A percentile compares a stretch with the other conserved stretches of the same genome.
Conservation (phyloP, 2,329 filamentous ascomycete genomes). For the Penicillium frequentans region DNA sequence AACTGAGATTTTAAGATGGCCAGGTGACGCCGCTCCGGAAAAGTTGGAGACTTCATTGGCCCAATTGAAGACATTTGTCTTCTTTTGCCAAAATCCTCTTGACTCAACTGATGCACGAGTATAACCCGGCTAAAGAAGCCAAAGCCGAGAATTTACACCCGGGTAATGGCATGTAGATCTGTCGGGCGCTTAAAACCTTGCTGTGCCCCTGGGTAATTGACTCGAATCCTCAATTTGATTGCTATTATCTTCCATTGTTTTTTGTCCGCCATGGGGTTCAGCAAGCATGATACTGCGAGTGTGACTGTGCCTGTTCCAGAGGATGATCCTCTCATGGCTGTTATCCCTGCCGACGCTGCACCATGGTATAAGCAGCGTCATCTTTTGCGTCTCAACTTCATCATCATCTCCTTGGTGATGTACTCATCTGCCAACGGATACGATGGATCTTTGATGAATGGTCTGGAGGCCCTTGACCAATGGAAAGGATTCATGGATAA, state of each 20-base stretch:
- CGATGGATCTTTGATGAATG: conserved; percentile 12
- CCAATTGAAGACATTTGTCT: not conserved
- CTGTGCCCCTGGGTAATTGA: not conserved
- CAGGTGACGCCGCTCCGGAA: not conserved
- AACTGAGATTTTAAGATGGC: not conserved
- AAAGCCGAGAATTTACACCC: too few relatives aligned
- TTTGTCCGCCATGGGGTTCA: not conserved
- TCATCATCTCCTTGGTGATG: conserved; percentile 8
- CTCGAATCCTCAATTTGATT: not conserved
- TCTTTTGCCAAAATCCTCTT: too few relatives aligned
- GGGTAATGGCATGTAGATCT: too few relatives aligned
- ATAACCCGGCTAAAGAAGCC: not conserved
- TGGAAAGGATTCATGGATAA: conserved; percentile 10
- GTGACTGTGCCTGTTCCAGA: not conserved
- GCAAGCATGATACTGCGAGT: not conserved
- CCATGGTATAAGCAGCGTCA: conserved; percentile 10
- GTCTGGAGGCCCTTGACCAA: conserved; percentile 6
- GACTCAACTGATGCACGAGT: not conserved
- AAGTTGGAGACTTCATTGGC: not conserved
- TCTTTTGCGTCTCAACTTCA: conserved; percentile 7
- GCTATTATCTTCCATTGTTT: not conserved
- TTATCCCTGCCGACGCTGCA: not conserved
- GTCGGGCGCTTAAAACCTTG: not conserved
- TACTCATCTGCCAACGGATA: conserved; percentile 10
- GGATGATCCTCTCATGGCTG: conserved; percentile 10